Percentiles rank a stretch among this genome's conserved stretches.
These are phyloP conservation scores for Bryoglossum gracile DNA, from an alignment of 495 filamentous ascomycete species.

Conservation along the genomic window DNA sequence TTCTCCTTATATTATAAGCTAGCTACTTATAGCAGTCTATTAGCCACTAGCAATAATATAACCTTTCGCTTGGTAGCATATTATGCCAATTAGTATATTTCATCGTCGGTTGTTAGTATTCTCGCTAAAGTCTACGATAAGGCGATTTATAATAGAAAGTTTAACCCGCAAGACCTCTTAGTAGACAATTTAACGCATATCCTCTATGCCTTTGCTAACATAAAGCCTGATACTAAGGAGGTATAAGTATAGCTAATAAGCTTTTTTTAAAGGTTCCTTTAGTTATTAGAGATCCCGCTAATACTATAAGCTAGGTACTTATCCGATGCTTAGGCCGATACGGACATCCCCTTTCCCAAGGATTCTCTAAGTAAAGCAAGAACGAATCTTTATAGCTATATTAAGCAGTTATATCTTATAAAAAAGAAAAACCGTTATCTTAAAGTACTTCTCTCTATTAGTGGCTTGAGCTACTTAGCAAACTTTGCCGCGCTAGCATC, in stretches of 20 bases:
- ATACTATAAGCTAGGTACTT: neutral
- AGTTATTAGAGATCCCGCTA: neutral
- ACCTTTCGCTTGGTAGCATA: too few relatives aligned
- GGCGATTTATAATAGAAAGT: constrained; percentile 82
- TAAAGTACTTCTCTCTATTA: constrained; percentile 83
- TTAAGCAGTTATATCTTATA: constrained; percentile 80
- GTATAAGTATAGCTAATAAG: constrained; percentile 33
- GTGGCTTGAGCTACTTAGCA: constrained; percentile 78
- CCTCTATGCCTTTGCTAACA: constrained; percentile 65
- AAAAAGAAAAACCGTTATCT: constrained; percentile 79
- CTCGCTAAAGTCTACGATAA: neutral
- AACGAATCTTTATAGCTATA: constrained; percentile 66
- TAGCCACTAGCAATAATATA: too few relatives aligned
- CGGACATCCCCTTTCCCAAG: constrained; percentile 62
- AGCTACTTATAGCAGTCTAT: too few relatives aligned
- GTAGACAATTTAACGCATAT: constrained; percentile 81
- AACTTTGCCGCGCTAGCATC: constrained; percentile 68
- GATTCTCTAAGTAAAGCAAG: constrained; percentile 43
- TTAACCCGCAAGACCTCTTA: constrained; percentile 78
- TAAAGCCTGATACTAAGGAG: constrained; percentile 52
- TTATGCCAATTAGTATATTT: neutral
- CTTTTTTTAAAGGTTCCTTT: too few relatives aligned
- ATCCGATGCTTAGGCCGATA: constrained; percentile 48
- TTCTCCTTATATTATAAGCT: too few relatives aligned
- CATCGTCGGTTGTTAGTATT: neutral